Base-by-base conservation (phyloP, 768 basidiomycete genomes). In the Auricularia cornea region DNA sequence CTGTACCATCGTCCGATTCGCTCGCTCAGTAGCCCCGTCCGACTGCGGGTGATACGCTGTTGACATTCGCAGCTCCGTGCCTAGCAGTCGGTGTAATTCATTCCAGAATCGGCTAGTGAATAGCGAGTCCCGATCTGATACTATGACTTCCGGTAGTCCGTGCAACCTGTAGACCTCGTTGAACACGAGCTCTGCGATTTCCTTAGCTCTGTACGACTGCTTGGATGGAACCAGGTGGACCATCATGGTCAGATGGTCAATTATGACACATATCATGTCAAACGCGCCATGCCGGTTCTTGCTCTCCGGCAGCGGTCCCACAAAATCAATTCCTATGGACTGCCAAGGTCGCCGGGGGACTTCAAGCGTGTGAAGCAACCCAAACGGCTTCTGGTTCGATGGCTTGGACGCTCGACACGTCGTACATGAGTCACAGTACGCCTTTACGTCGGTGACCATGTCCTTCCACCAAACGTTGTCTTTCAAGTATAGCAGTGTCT, bases 101-200 rank as follows among this genome's bases (percentile, higher is more conserved):
- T 60, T 57, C 81, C 80, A 82, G 64, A 81, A 81, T 0, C 54
- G 60, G 23, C 77, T 77, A 0, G 77, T 81, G 66, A 81, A 82
- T n/a, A n/a, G n/a, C n/a, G n/a, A n/a, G n/a, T n/a, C n/a, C n/a
- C n/a, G n/a, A n/a, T n/a, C n/a, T n/a, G 74, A 77, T 0, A 82
- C 69, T 0, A 83, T 78, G 0, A 61, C 30, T 2, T 66, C 62
- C 0, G 78, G 80, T 1, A 81, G 60, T 0, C 80, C 79, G 62
- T 80, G 78, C 0, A 68, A 65, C 12, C 74, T 76, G 33, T 78
- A 79, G 0, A 80, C 67, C 2, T 72, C 38, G 0, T 68, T 68
- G 41, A 78, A 77, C 30, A 79, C 66, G 0, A 78, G 18, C 40
- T 78, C 71, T 0, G 78, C 77, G 0, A 82, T 59, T 0, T 80